A percentile compares a stretch with the other conserved stretches of the same genome.
Evolutionary conservation across 176 grass and related monocot species (phyloP).

Genomic region (Elaeis guineensis): DNA sequence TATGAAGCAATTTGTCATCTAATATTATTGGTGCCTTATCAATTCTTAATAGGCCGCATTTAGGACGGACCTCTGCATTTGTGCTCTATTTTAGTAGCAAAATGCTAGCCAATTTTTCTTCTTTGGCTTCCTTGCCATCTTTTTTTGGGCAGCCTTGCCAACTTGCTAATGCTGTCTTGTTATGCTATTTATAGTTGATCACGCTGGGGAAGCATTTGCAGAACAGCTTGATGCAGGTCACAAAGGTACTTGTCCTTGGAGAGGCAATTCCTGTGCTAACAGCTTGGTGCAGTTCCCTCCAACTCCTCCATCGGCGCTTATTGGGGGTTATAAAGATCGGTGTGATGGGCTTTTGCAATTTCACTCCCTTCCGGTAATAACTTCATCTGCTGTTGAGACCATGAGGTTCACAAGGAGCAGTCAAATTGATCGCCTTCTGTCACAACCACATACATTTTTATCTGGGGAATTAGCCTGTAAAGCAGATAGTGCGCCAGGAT

Average conservation of each 20-base stretch:
- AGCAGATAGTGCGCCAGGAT: conserved; percentile 44
- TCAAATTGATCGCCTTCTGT: conserved; percentile 63
- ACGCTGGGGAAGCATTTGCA: conserved; percentile 64
- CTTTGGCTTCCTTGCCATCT: no score
- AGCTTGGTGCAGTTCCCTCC: conserved; percentile 83
- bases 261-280: conserved; percentile 82
- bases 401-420: conserved; percentile 57
- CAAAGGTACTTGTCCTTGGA: conserved; percentile 69
- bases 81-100: no score
- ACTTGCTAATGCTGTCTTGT: no score
- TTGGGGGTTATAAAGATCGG: conserved; percentile 90
- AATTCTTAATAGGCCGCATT: no score
- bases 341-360: conserved; percentile 91
- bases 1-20: no score
- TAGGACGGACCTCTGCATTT: no score
- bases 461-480: conserved; percentile 64
- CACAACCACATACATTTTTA: conserved; percentile 55
- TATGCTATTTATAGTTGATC: conserved; percentile 34
- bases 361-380: conserved; percentile 63
- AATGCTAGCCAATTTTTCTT: no score
- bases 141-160: no score
- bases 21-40: no score
- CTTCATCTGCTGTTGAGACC: conserved; percentile 68
- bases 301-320: conserved; percentile 50
- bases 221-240: conserved; percentile 73